These are phyloP conservation scores for Abortiporus biennis DNA, from an alignment of 1,284 basidiomycete genomes.

Conservation along the genomic window DNA sequence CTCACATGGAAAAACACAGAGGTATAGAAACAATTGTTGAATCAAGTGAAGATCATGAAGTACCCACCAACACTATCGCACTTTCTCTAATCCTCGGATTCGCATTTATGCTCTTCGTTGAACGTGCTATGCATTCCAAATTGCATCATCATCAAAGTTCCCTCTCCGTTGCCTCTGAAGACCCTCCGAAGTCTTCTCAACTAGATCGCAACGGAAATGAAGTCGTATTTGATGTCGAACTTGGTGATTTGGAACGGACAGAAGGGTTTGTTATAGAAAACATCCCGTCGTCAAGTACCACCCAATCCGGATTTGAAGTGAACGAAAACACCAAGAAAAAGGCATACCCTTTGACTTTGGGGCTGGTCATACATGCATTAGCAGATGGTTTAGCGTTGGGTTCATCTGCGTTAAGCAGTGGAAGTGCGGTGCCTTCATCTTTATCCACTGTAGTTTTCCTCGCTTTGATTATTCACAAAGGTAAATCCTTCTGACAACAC, in stretches of 20 bases:
- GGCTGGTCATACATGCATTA: conserved; percentile 79
- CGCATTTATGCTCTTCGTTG: conserved; percentile 76
- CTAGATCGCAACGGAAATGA: conserved; percentile 15
- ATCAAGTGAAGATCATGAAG: conserved; percentile 29
- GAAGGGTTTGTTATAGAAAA: conserved; percentile 15
- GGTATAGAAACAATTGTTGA: conserved; percentile 50
- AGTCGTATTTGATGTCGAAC: conserved; percentile 56
- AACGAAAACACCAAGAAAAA: conserved; percentile 16
- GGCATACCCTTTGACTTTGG: conserved; percentile 73
- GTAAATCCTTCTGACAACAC: conserved; percentile 31
- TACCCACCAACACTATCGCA: conserved; percentile 57
- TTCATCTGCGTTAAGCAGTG: conserved; percentile 48
- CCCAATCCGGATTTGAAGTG: conserved; percentile 7
- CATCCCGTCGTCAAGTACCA: not conserved
- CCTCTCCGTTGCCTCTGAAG: conserved; percentile 7
- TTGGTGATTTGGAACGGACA: conserved; percentile 43
- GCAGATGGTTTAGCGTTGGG: conserved; percentile 91
- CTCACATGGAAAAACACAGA: conserved; percentile 27
- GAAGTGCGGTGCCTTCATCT: conserved; percentile 26
- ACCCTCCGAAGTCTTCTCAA: conserved; percentile 15
- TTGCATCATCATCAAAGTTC: conserved; percentile 18
- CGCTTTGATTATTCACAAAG: conserved; percentile 87
- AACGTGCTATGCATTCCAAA: conserved; percentile 44
- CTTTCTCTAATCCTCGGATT: conserved; percentile 77
- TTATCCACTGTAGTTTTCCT: conserved; percentile 82